Percentiles rank a stretch among this genome's conserved stretches.
phyloP scores from a whole-genome alignment of 805 yeast species.

The Yamadazyma sp. region DNA sequence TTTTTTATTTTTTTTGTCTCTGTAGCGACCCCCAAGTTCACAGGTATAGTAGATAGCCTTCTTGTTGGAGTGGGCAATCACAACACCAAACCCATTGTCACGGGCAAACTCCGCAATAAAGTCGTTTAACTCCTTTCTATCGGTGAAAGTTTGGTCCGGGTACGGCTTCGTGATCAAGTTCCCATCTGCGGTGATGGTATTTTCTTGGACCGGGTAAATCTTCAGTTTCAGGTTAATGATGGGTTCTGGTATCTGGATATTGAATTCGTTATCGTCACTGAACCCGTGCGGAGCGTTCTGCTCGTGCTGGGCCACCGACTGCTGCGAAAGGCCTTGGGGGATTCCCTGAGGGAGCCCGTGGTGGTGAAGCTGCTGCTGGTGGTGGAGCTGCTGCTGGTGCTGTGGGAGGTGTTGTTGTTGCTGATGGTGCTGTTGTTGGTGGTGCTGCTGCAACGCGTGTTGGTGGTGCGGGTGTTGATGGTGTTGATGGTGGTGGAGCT shows the following conservation, averaged over 20 bases:
- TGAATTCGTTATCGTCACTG: constrained; percentile 38
- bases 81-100: constrained; percentile 58
- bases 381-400: constrained; percentile 11
- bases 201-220: constrained; percentile 44
- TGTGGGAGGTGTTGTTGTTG: constrained; percentile 9
- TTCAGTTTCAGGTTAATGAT: constrained; percentile 42
- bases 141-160: constrained; percentile 52
- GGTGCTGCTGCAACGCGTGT: constrained; percentile 10
- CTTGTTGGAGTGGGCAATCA: constrained; percentile 57
- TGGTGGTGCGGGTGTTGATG: constrained; percentile 17
- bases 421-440: constrained; percentile 8
- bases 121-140: constrained; percentile 50
- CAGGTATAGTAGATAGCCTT: constrained; percentile 61
- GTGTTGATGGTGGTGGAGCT: constrained; percentile 13
- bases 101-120: constrained; percentile 56
- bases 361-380: constrained; percentile 12
- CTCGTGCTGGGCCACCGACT: constrained; percentile 7
- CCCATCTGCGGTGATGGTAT: constrained; percentile 49
- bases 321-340: constrained; percentile 8
- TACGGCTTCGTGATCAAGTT: constrained; percentile 54
- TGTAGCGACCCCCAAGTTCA: constrained; percentile 56
- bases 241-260: constrained; percentile 48
- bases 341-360: constrained; percentile 11
- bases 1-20: constrained; percentile 46
- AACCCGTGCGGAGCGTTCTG: constrained; percentile 12